Base-by-base conservation (phyloP, 2,329 filamentous ascomycete genomes). In the Trichoderma arundinaceum region DNA sequence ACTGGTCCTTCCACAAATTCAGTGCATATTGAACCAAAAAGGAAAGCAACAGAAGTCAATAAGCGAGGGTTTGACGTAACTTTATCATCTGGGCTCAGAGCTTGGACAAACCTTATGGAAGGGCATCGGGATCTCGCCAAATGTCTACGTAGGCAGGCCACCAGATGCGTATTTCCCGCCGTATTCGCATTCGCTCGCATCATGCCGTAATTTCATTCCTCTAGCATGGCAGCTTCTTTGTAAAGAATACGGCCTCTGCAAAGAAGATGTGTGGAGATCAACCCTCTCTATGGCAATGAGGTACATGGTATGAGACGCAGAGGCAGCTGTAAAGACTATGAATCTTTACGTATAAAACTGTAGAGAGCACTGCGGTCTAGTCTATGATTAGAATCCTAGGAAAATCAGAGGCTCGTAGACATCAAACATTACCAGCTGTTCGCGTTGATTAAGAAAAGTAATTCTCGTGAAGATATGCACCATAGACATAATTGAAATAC, bases 51-150 rank as follows among this genome's bases (percentile, higher is more conserved):
- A 52, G 48, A 22, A 43, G 38, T 41, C 38, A 51, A 22, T 15
- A 22, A 15, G 46, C 48, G 48, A 62, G 1, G 19, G 7, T 33
- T 52, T 62, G 58, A 62, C 46, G 58, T 62, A 62, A 41, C 35
- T 17, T 17, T 12, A 19, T 39, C 46, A 13, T 51, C 44, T 60
- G 1, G 17, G 19, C 44, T 17, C 33, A 13, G 44, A 15, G 15
- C 15, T 13, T 19, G 35, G 22, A 7, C 46, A 51, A 7, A 2
- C 22, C n/a, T 6, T 28, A 4, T 2, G 46, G 57, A 60, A 60
- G 57, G 51, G 28, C 57, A 32, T 28, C 22, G 44, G n/a, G 17
- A 41, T 41, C 38, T 51, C 57, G 57, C 44, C 28, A 48, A 51
- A 1, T 5, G 15, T 41, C 44, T 12, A 19, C 10, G 35, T 6